phyloP scores from a whole-genome alignment of 306 rosid species.

The Astragalus glycyphyllos region DNA sequence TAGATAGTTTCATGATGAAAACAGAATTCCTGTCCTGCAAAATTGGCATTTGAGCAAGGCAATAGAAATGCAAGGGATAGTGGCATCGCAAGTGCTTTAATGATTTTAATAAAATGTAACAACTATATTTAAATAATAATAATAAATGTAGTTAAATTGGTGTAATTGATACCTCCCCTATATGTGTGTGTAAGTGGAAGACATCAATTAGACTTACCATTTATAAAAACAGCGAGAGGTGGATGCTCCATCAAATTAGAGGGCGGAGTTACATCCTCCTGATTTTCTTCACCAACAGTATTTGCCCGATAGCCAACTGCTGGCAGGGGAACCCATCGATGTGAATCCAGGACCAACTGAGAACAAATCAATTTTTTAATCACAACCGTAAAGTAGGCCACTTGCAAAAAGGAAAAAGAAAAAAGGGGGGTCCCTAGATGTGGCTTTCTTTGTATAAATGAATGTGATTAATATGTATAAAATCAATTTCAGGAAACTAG shows the following conservation, averaged over 20 bases:
- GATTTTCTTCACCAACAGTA: constrained; percentile 71
- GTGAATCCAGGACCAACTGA: constrained; percentile 96
- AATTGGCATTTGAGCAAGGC: background rate
- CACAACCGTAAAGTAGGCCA: constrained; percentile 11
- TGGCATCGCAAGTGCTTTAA: background rate
- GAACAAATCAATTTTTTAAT: constrained; percentile 38
- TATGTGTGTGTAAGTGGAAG: constrained; percentile 14
- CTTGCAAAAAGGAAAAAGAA: constrained; percentile 30
- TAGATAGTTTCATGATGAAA: constrained; percentile 10
- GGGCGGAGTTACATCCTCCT: constrained; percentile 91
- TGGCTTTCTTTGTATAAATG: constrained; percentile 24
- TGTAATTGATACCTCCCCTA: background rate
- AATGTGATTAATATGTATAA: constrained; percentile 23
- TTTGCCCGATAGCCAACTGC: constrained; percentile 79
- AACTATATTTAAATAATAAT: too few relatives aligned
- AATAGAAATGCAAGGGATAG: background rate
- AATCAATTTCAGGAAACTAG: constrained; percentile 31
- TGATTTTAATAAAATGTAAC: too few relatives aligned
- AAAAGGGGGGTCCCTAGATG: constrained; percentile 35
- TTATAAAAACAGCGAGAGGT: constrained; percentile 96
- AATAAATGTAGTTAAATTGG: background rate
- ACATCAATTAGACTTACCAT: constrained; percentile 62
- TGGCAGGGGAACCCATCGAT: constrained; percentile 99
- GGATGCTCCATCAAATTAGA: constrained; percentile 98
- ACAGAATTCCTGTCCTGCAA: background rate